Evolutionary conservation across 2,329 filamentous ascomycete genomes (phyloP).

Genomic region (Verticillium alfalfae): DNA sequence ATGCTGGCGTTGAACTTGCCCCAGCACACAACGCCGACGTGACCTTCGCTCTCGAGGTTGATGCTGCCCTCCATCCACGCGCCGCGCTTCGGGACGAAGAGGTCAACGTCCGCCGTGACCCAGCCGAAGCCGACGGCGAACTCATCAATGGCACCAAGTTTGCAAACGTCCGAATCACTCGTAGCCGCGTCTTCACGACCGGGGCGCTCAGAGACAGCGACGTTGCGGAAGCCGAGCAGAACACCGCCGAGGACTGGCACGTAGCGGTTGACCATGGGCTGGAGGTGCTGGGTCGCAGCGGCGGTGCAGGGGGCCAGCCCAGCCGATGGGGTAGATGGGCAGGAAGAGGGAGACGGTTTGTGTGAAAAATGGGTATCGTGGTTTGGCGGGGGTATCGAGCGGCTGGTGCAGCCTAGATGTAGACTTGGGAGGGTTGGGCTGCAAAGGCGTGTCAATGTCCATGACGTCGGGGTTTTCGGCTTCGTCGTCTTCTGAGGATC

Average conservation of each 20-base stretch:
- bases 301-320: constrained; percentile 66
- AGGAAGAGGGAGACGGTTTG: constrained; percentile 79
- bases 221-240: constrained; percentile 68
- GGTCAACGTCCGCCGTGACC: constrained; percentile 79
- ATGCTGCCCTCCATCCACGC: constrained; percentile 74
- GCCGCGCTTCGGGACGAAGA: constrained; percentile 73
- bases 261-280: constrained; percentile 71
- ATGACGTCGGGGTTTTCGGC: constrained; percentile 25
- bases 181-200: constrained; percentile 33
- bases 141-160: constrained; percentile 61
- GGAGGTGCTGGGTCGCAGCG: constrained; percentile 68
- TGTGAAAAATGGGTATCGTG: constrained; percentile 66
- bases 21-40: constrained; percentile 83
- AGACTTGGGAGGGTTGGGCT: constrained; percentile 15
- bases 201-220: constrained; percentile 57
- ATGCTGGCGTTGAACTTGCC: constrained; percentile 91
- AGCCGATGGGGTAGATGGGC: constrained; percentile 65
- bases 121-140: constrained; percentile 83
- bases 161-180: constrained; percentile 35
- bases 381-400: constrained; percentile 28
- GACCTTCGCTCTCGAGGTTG: constrained; percentile 82
- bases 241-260: constrained; percentile 68
- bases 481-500: not conserved
- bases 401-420: constrained; percentile 28
- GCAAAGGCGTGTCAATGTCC: constrained; percentile 28